These are phyloP conservation scores for Nyssa sinensis DNA, from an alignment of 148 eudicot species.

Conservation along the genomic window DNA sequence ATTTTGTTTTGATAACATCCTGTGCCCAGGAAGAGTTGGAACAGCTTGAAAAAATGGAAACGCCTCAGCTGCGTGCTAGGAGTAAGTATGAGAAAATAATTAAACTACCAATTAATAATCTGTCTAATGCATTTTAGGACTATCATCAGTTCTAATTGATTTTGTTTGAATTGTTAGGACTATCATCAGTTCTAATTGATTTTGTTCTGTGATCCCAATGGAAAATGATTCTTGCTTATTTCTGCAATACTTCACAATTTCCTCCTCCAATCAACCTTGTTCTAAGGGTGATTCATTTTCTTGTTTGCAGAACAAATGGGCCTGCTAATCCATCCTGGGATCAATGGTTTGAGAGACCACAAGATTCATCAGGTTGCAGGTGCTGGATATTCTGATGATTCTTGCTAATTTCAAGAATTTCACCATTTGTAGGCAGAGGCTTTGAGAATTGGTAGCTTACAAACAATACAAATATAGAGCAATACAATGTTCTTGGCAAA, in stretches of 20 bases:
- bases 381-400: constrained; percentile 65
- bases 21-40: constrained; percentile 79
- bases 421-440: background rate
- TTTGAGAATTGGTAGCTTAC: background rate
- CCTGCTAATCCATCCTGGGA: constrained; percentile 73
- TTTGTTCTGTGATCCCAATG: too few relatives aligned
- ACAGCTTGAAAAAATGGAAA: constrained; percentile 62
- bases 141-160: background rate
- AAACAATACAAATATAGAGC: constrained; percentile 9
- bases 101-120: too few relatives aligned
- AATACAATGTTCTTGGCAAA: constrained; percentile 2
- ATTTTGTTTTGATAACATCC: background rate
- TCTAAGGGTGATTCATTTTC: background rate
- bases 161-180: too few relatives aligned
- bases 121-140: background rate
- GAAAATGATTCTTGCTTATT: constrained; percentile 31
- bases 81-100: constrained; percentile 66
- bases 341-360: constrained; percentile 88
- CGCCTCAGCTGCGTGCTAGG: constrained; percentile 69
- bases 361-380: constrained; percentile 56
- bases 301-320: constrained; percentile 46
- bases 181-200: too few relatives aligned
- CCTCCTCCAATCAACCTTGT: background rate
- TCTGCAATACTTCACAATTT: background rate
- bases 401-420: background rate